These are phyloP conservation scores for Trifolium fragiferum DNA, from an alignment of 306 rosid genomes.

Conservation along the genomic window DNA sequence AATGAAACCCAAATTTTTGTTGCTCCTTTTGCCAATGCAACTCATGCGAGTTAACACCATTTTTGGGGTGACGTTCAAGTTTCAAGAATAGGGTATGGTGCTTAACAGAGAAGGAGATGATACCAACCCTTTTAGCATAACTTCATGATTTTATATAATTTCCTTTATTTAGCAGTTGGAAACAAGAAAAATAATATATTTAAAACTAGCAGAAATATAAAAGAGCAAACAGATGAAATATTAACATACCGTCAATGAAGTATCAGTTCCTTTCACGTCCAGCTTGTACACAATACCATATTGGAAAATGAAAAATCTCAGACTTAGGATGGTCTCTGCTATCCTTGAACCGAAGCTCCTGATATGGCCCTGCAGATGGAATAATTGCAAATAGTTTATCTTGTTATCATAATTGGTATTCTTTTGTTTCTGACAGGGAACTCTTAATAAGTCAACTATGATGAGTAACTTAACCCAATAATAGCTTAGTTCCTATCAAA, in stretches of 20 bases:
- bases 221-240: neutral
- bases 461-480: neutral
- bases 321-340: constrained; percentile 81
- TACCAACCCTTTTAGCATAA: neutral
- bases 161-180: constrained; percentile 6
- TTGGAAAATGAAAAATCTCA: constrained; percentile 92
- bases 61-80: neutral
- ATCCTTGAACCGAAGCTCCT: constrained; percentile 76
- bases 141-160: neutral
- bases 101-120: neutral
- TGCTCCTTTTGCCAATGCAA: neutral
- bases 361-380: constrained; percentile 71
- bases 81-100: neutral
- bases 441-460: neutral
- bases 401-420: neutral
- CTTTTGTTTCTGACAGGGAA: neutral
- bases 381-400: constrained; percentile 7
- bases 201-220: neutral
- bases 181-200: constrained; percentile 13
- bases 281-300: constrained; percentile 94
- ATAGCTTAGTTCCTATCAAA: neutral
- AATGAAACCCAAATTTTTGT: neutral
- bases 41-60: neutral
- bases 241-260: constrained; percentile 78
- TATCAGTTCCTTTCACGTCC: constrained; percentile 57